Evolutionary conservation across 768 basidiomycete genomes (phyloP).

Genomic region (Amyloporia xantha): DNA sequence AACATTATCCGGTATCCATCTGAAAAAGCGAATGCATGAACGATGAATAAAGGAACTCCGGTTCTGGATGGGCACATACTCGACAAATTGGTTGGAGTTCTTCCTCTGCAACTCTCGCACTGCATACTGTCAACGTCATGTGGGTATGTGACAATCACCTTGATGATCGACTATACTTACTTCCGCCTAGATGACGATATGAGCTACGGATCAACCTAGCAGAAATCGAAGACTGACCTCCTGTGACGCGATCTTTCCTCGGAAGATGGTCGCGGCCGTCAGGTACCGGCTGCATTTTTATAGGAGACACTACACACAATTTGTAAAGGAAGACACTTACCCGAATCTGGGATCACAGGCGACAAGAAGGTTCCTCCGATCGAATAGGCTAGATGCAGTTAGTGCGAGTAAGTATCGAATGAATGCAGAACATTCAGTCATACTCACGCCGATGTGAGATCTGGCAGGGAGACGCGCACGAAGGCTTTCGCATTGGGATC

Average conservation of each 20-base stretch:
- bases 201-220: slow-evolving; percentile 23
- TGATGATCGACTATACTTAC: slow-evolving; percentile 15
- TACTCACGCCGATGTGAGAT: slow-evolving; percentile 69
- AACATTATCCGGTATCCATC: slow-evolving; percentile 90
- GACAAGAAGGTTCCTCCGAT: slow-evolving; percentile 72
- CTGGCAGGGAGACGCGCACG: slow-evolving; percentile 53
- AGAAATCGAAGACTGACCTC: slow-evolving; percentile 50
- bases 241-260: slow-evolving; percentile 72
- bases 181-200: slow-evolving; percentile 19
- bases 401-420: not conserved
- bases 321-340: slow-evolving; percentile 30
- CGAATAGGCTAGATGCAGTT: slow-evolving; percentile 53
- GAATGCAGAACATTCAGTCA: too few relatives aligned
- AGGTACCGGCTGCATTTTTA: slow-evolving; percentile 61
- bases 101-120: slow-evolving; percentile 70
- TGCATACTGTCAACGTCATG: slow-evolving; percentile 40
- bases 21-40: too few relatives aligned
- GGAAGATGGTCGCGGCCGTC: slow-evolving; percentile 83
- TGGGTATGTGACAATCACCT: not conserved
- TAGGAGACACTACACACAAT: not conserved
- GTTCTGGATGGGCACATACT: slow-evolving; percentile 39
- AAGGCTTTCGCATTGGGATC: slow-evolving; percentile 58
- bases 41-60: too few relatives aligned
- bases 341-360: slow-evolving; percentile 78
- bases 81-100: slow-evolving; percentile 71